Evolutionary conservation across 345 rosid species (phyloP), one percentile per base, ranked within the genome.

Genomic region (Brassica rapa): DNA sequence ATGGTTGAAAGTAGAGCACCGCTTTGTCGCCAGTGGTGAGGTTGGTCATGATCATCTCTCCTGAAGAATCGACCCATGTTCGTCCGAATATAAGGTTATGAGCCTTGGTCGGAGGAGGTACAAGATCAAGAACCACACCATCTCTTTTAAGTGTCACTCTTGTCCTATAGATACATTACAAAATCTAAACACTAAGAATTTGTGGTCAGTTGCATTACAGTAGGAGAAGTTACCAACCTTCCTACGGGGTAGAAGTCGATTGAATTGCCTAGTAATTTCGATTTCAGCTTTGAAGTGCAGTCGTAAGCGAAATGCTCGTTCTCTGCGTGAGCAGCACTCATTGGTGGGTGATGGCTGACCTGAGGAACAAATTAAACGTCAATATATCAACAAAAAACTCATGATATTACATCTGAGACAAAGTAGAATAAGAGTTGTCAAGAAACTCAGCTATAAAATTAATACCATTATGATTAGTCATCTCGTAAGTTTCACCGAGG

Each of bases 291-390:
- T 33, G 94, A 90, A 70, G 94, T 87, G 39, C 87, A 68, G 61
- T 90, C 92, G 65, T 88, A 88, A 33, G 68, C 71, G 80, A 90
- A 90, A 82, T 90, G 95, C 33, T 90, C 91, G 82, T 85, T 90
- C 78, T 88, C 93, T 62, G 93, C 93, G 83, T 88, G 92, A 25
- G 81, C 91, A 16, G 91, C 89, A 75, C 95, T 87, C 74, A 88
- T 85, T 55, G 94, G 94, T 10, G 93, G 95, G 68, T 90, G 95
- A 85, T 90, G 95, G 68, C 93, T 83, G 72, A 88, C 89, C 93
- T 90, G 88, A 74, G 32, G 71, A 43, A 72, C 10, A 49, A 12
- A 12, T 12, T 35, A 35, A 62, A 21, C 43, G 37, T 29, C 65
- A 33, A 24, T 56, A 30, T 66, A 61, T 19, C 72, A 66, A 32